Conservation (phyloP, 306 rosid genomes). For the Vicia villosa region DNA sequence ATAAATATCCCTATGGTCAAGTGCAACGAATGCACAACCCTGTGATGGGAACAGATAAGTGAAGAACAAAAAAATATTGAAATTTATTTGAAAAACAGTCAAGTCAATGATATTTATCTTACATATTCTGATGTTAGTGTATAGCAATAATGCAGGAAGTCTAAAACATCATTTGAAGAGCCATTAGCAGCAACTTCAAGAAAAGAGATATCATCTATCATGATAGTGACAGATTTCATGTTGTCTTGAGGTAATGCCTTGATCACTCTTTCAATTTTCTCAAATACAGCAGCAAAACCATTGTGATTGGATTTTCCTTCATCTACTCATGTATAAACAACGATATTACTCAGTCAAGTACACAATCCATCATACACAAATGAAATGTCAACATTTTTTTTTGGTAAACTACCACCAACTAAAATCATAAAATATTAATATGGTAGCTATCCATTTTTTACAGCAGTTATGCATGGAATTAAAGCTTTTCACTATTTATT, state of each 20-base stretch:
- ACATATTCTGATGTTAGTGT: conserved; percentile 77
- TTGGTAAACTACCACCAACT: neutral
- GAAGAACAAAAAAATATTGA: neutral
- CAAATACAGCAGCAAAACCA: conserved; percentile 68
- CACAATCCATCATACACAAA: conserved; percentile 13
- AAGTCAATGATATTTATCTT: conserved; percentile 35
- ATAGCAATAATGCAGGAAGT: conserved; percentile 86
- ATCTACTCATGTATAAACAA: conserved; percentile 47
- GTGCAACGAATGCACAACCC: conserved; percentile 79
- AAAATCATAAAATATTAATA: conserved; percentile 3
- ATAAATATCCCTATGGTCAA: conserved; percentile 78
- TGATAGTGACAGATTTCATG: conserved; percentile 50
- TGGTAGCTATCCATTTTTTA: neutral
- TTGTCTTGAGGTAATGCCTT: conserved; percentile 50
- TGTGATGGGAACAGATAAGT: conserved; percentile 42
- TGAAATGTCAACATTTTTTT: neutral
- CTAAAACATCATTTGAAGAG: conserved; percentile 65
- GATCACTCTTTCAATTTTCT: conserved; percentile 61
- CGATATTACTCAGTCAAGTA: conserved; percentile 23
- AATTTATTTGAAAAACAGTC: neutral
- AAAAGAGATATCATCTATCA: conserved; percentile 79
- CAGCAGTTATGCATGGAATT: conserved; percentile 6
- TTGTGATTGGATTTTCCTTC: conserved; percentile 44
- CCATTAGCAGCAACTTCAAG: conserved; percentile 91
- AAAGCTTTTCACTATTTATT: neutral